Evolutionary conservation across 106 monocot species (phyloP).

Genomic region (Amphibolis antarctica): DNA sequence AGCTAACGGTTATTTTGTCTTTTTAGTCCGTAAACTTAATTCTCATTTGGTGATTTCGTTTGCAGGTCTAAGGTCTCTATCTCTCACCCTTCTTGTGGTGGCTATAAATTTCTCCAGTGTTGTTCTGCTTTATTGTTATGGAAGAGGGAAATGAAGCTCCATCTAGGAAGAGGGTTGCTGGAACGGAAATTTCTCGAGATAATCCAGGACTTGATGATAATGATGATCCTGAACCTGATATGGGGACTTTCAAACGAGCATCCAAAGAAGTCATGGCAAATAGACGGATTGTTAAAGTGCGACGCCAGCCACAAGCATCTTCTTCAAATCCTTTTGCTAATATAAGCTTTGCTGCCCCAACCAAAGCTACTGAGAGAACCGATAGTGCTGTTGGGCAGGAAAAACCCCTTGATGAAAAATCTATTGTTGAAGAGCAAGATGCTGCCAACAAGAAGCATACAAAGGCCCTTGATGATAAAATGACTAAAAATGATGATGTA

Average conservation of each 20-base stretch:
- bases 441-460: conserved; percentile 6
- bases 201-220: conserved; percentile 54
- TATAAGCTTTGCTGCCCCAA: conserved; percentile 30
- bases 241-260: conserved; percentile 78
- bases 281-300: conserved; percentile 82
- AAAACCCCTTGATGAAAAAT: conserved; percentile 10
- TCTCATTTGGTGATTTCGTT: too few relatives aligned
- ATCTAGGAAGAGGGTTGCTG: conserved; percentile 76
- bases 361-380: conserved; percentile 13
- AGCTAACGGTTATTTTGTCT: too few relatives aligned
- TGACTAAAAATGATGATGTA: background rate
- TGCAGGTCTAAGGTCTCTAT: too few relatives aligned
- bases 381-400: conserved; percentile 3
- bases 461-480: conserved; percentile 10
- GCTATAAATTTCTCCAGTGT: too few relatives aligned
- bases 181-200: conserved; percentile 53
- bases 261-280: conserved; percentile 82
- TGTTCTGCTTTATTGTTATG: conserved; percentile 15
- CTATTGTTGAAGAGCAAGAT: conserved; percentile 8
- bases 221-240: conserved; percentile 45
- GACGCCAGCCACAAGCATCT: conserved; percentile 26
- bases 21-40: too few relatives aligned
- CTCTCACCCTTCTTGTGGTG: too few relatives aligned
- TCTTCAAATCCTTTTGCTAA: conserved; percentile 73
- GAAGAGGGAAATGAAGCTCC: conserved; percentile 37